These are phyloP conservation scores for Dothistroma septosporum DNA, from an alignment of 2,329 filamentous ascomycete species.

Conservation along the genomic window DNA sequence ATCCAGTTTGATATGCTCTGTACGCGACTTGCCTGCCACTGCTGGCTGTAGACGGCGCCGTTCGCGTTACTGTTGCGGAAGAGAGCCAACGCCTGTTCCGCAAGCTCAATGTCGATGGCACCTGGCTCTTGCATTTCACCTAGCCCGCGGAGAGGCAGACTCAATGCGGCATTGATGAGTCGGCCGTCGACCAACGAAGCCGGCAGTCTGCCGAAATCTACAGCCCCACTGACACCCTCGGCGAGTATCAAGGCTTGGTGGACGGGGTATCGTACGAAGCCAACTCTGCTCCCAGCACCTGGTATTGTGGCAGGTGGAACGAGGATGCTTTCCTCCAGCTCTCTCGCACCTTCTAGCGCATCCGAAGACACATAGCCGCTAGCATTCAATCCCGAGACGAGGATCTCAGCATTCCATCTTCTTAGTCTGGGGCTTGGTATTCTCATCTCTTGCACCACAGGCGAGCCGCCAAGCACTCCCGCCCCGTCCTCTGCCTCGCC, in stretches of 20 bases:
- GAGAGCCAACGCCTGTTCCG: conserved; percentile 55
- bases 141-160: conserved; percentile 45
- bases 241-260: conserved; percentile 75
- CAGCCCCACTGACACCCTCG: conserved; percentile 65
- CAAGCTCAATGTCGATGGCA: conserved; percentile 61
- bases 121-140: conserved; percentile 9
- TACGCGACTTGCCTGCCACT: conserved; percentile 35
- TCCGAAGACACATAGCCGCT: conserved; percentile 32
- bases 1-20: conserved; percentile 28
- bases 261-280: conserved; percentile 72
- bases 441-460: conserved; percentile 57
- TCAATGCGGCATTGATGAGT: conserved; percentile 55
- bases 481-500: conserved; percentile 52
- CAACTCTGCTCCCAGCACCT: conserved; percentile 58
- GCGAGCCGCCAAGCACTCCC: conserved; percentile 42
- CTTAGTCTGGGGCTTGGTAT: conserved; percentile 61
- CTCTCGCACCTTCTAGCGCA: conserved; percentile 26
- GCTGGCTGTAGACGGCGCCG: conserved; percentile 32
- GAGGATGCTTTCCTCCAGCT: conserved; percentile 63
- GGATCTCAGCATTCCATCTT: conserved; percentile 61
- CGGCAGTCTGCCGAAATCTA: conserved; percentile 46
- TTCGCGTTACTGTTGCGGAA: conserved; percentile 34
- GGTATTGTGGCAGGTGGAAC: conserved; percentile 69
- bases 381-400: conserved; percentile 50
- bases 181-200: conserved; percentile 30